A percentile compares a stretch with the other conserved stretches of the same genome.
These are phyloP conservation scores for Aspergillus pseudoterreus DNA, from an alignment of 2,329 filamentous ascomycete genomes.

Conservation along the genomic window DNA sequence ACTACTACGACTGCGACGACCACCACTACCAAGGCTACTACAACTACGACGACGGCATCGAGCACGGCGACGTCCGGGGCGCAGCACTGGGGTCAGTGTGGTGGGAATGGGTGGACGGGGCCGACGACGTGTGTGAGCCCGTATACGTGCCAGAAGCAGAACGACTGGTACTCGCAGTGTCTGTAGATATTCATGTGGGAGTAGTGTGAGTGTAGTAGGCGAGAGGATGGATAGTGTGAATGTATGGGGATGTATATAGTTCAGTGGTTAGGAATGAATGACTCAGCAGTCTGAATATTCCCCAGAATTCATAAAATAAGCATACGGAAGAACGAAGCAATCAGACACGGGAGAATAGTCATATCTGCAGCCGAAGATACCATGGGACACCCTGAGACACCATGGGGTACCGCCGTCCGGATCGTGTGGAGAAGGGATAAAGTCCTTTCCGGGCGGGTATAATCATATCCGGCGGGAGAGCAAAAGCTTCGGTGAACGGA, in stretches of 20 bases:
- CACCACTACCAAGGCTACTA: neutral
- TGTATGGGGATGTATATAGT: too few species aligned
- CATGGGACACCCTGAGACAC: too few species aligned
- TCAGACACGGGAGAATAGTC: too few species aligned
- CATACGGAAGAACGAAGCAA: too few species aligned
- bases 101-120: slow-evolving; percentile 32
- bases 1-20: slow-evolving; percentile 2
- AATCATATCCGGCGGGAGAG: neutral
- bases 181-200: slow-evolving; percentile 14
- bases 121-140: slow-evolving; percentile 30
- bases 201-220: neutral
- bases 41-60: slow-evolving; percentile 5
- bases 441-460: neutral
- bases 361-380: too few species aligned
- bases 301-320: too few species aligned
- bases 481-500: too few species aligned
- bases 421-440: neutral
- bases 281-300: too few species aligned
- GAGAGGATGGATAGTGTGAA: too few species aligned
- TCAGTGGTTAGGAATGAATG: too few species aligned
- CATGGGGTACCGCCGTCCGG: too few species aligned
- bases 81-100: slow-evolving; percentile 27
- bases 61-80: slow-evolving; percentile 11
- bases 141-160: slow-evolving; percentile 30
- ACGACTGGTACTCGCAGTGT: slow-evolving; percentile 39